Base-by-base conservation (phyloP, 2,329 filamentous ascomycete species). In the Xylaria sp. region DNA sequence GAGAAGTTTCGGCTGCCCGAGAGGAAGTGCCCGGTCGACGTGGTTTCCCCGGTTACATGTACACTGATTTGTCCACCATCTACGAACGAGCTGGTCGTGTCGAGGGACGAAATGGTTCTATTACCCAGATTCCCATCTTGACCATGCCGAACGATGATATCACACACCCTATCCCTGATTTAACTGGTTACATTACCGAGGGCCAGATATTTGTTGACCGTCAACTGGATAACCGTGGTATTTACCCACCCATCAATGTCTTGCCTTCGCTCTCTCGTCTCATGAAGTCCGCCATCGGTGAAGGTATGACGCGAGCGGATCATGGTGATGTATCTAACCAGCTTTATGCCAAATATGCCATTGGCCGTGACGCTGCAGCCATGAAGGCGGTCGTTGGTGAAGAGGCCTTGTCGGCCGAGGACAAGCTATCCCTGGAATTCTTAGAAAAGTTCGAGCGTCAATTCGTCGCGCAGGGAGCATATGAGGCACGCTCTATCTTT, bases 71-170 rank as follows among this genome's bases (percentile, higher is more conserved):
- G 90, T 98, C 96, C 69, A 99, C 96, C 79, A 98, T 99, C 78
- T 99, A 99, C 87, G 96, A 99, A 85, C 94, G 96, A 85, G 96
- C 96, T 76, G 96, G 96, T 79, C 96, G 96, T 92, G 96, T 99
- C 60, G 87, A 93, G 78, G 97, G 97, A 76, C 93, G 97, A 76
- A 98, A 98, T 78, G 96, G 97, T 69, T 99, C 96, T 77, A 99
- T 99, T 78, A 99, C 97, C 23, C 96, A 99, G 84, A 98, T 99
- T 78, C 96, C 96, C 69, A 99, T 99, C 81, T 83, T 99, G 84
- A 98, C 96, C 75, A 99, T 99, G 96, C 96, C 96, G 78, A 99
- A 99, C 89, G 95, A 99, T 80, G 95, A 99, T 84, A 99, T 99
- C 80, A 99, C 96, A 51, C 96, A 99, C 81, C 97, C 96, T 48